These are phyloP conservation scores for Fusarium burgessii DNA, from an alignment of 2,329 filamentous ascomycete genomes.

Conservation along the genomic window DNA sequence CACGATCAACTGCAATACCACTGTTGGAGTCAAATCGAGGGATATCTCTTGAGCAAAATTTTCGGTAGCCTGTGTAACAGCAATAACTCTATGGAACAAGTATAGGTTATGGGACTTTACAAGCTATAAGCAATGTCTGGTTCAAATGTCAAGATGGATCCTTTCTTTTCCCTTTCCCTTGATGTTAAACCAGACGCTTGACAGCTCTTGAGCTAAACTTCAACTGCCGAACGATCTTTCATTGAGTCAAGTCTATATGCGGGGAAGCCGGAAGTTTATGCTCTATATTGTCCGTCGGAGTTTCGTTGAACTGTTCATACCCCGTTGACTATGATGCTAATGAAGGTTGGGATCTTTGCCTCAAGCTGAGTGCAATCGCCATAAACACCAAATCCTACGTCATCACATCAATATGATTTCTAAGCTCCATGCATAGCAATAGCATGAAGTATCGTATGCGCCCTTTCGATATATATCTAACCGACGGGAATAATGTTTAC, in stretches of 20 bases:
- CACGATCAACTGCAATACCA: too few species aligned
- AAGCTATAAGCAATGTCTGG: too few species aligned
- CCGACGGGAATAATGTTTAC: not conserved
- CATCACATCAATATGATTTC: not conserved
- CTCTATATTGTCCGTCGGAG: not conserved
- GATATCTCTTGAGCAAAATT: too few species aligned
- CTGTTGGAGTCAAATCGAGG: too few species aligned
- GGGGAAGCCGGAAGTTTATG: not conserved
- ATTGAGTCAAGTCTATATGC: not conserved
- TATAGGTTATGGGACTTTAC: too few species aligned
- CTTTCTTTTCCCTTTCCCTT: too few species aligned
- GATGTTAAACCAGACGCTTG: too few species aligned
- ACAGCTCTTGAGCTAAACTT: not conserved
- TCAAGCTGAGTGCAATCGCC: not conserved
- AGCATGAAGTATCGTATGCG: not conserved
- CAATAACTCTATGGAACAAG: too few species aligned
- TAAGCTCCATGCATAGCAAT: not conserved
- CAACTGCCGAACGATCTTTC: not conserved
- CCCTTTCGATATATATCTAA: not conserved
- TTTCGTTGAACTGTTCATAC: not conserved
- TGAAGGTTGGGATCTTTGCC: not conserved
- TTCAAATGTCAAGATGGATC: too few species aligned
- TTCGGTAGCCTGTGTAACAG: too few species aligned
- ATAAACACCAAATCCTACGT: not conserved
- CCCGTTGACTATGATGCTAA: not conserved